Evolutionary conservation across 257 asterid genomes (phyloP), one percentile per base, ranked within the genome.

Genomic region (Nicotiana attenuata): DNA sequence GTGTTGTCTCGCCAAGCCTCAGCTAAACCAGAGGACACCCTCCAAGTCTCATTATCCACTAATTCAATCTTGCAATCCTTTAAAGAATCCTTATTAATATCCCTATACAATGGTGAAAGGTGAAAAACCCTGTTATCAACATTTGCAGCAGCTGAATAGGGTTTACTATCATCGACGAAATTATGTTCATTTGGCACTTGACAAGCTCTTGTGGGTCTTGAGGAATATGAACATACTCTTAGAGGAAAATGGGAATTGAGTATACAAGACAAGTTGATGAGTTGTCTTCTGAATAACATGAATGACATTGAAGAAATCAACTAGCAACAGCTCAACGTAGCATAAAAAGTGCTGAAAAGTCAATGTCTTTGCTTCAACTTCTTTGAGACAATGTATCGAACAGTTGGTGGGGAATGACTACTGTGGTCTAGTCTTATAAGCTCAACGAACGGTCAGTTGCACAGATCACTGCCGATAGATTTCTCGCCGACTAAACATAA

Each of bases 21-120:
- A 68, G 88, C 93, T 80, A 91, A 90, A 26, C 94, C 88, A 14
- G 94, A 89, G 29, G 97, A 90, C 64, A 93, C 87, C 10, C 77
- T 90, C 97, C 98, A 93, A 33, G 93, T 67, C 24, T 89, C 93
- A 61, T 90, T 87, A 85, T 94, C 97, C 24, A 90, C 87, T 64
- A 91, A 83, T 68, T 93, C 92, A 65, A 93, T 89, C 83, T 73
- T 87, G 84, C 85, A 91, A 77, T 83, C 87, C 50, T 85, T 85
- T 83, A 85, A 75, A 29, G 69, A 76, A 38, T 78, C 83, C 47
- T 66, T 75, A 50, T 81, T 63, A 38, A 38, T 38, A 8, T 82
- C 92, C 28, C 84, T 55, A 83, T 85, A 90, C 61, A 90, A 80
- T 1, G 97, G 96, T 13, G 97, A 95, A 5, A 91, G 90, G 35